Evolutionary conservation across 2,329 filamentous ascomycete genomes (phyloP).

Genomic region (Penicillium sp.): DNA sequence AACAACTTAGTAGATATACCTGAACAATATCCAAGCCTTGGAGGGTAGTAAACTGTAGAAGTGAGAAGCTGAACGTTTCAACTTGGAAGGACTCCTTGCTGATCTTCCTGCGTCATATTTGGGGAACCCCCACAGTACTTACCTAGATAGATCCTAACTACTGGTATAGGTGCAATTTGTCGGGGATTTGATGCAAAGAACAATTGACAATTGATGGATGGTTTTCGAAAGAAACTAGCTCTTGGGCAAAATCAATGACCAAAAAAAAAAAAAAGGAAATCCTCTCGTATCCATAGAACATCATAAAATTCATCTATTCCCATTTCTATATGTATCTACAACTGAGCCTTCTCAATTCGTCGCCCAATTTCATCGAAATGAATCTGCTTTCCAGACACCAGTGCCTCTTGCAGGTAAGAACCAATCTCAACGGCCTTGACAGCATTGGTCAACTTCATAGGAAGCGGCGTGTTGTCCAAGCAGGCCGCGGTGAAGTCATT

Average conservation of each 20-base stretch:
- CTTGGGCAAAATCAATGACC: too few relatives aligned
- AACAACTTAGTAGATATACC: not conserved
- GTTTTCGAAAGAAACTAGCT: too few relatives aligned
- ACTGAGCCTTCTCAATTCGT: conserved; percentile 38
- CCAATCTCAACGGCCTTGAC: conserved; percentile 60
- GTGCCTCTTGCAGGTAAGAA: conserved; percentile 53
- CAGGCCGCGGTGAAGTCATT: conserved; percentile 61
- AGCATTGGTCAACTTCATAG: conserved; percentile 56
- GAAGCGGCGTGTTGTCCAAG: conserved; percentile 55
- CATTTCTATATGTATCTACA: not conserved
- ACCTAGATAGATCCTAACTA: too few relatives aligned
- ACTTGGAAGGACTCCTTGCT: not conserved
- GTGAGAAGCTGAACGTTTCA: not conserved
- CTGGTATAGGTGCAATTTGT: too few relatives aligned
- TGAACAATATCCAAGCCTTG: not conserved
- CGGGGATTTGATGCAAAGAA: too few relatives aligned
- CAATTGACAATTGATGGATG: too few relatives aligned
- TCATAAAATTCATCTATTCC: not conserved
- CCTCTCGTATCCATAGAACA: not conserved
- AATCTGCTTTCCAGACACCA: conserved; percentile 55
- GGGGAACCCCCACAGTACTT: not conserved
- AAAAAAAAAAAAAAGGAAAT: too few relatives aligned
- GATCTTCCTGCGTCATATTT: conserved; percentile 7
- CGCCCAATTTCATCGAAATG: conserved; percentile 56
- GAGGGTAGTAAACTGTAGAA: not conserved